phyloP scores from a whole-genome alignment of 257 asterid genomes.

The Anisodus tanguticus region DNA sequence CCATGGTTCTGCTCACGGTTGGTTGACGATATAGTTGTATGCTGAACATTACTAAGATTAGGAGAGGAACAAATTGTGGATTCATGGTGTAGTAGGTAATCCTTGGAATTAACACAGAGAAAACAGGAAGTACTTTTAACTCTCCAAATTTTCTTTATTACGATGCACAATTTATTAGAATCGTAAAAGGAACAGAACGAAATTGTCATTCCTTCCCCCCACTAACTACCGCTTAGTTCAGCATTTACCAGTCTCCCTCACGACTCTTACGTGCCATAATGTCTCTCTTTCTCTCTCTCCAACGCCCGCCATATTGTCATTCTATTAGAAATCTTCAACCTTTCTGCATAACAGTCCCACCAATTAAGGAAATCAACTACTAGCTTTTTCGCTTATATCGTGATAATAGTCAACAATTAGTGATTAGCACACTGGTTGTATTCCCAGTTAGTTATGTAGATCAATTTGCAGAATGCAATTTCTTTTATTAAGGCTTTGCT shows the following conservation, averaged over 20 bases:
- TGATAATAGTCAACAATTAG: not conserved
- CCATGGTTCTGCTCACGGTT: not conserved
- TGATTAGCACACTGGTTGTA: not conserved
- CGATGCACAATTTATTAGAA: not conserved
- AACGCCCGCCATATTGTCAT: not conserved
- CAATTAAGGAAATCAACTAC: not conserved
- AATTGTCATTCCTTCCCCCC: not conserved
- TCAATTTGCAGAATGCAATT: not conserved
- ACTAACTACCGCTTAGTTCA: not conserved
- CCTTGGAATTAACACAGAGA: not conserved
- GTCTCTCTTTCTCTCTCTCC: not conserved
- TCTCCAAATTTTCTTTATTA: not conserved
- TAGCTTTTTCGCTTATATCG: not conserved
- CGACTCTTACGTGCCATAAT: not conserved
- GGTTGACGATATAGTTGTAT: not conserved
- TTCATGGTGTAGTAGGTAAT: not conserved
- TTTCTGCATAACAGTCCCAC: not conserved
- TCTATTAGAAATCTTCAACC: not conserved
- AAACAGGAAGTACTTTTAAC: not conserved
- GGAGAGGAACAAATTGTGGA: not conserved
- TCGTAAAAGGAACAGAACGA: not conserved
- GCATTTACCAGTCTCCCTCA: not conserved
- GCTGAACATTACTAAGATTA: not conserved
- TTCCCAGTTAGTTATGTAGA: not conserved
- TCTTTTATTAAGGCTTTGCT: not conserved